phyloP scores from a whole-genome alignment of 2,329 filamentous ascomycete genomes.

The Verruconis gallopava region DNA sequence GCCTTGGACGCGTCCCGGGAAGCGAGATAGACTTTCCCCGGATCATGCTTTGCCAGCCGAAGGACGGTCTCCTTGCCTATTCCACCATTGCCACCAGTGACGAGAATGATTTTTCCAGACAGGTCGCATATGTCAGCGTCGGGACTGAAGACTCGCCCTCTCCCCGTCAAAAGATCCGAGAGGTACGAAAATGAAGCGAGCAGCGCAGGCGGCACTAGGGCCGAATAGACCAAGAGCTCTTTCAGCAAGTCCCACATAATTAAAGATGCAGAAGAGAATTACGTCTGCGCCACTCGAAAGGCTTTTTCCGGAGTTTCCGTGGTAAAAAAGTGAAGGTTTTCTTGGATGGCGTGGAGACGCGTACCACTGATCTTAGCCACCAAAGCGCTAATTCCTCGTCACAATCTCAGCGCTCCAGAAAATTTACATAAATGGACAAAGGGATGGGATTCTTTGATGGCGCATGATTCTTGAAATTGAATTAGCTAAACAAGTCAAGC shows the following conservation, averaged over 20 bases:
- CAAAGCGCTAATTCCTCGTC: no score
- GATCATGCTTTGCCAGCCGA: constrained; percentile 31
- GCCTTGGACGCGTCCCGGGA: constrained; percentile 32
- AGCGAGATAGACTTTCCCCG: constrained; percentile 33
- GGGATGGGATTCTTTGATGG: no score
- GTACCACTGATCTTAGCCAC: no score
- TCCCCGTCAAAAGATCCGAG: background rate
- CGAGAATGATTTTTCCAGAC: constrained; percentile 28
- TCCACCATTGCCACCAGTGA: constrained; percentile 35
- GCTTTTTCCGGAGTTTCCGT: no score
- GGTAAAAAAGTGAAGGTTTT: no score
- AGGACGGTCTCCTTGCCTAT: constrained; percentile 34
- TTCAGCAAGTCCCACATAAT: background rate
- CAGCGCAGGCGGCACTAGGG: background rate
- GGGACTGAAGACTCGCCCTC: constrained; percentile 17
- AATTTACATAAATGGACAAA: no score
- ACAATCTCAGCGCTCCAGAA: no score
- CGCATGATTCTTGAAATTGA: no score
- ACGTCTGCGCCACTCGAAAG: no score
- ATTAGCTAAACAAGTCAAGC: no score
- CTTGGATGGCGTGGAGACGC: no score
- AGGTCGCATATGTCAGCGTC: constrained; percentile 27
- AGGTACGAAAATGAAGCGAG: background rate
- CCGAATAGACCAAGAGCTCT: background rate
- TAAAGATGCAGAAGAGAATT: no score